Conservation (phyloP, 768 basidiomycete genomes). For the Russula ochroleuca region DNA sequence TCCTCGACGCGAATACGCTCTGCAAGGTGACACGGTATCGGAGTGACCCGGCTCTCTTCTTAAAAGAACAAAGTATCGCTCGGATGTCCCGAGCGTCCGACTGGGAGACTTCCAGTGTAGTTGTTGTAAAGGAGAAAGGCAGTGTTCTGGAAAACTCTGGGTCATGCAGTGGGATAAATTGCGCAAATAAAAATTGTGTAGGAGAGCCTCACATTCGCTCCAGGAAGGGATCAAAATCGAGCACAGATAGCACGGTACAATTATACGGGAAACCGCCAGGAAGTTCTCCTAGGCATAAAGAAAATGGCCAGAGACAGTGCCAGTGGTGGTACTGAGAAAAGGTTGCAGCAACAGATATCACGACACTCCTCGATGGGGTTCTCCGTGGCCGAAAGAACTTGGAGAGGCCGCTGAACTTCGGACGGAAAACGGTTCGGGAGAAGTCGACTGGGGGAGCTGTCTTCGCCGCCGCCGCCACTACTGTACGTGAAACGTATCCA, state of each 20-base stretch:
- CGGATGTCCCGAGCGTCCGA: constrained; percentile 34
- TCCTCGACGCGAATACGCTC: neutral
- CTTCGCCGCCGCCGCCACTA: neutral
- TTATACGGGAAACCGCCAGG: constrained; percentile 10
- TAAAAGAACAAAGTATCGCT: constrained; percentile 42
- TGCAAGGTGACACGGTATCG: constrained; percentile 25
- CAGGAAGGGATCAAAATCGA: constrained; percentile 11
- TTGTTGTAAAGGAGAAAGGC: constrained; percentile 34
- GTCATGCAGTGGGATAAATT: too few relatives aligned
- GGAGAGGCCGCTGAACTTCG: constrained; percentile 8
- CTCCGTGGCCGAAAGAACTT: neutral
- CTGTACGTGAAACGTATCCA: neutral
- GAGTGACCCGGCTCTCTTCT: constrained; percentile 37
- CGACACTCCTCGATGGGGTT: neutral
- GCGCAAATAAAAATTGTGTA: too few relatives aligned
- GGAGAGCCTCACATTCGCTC: constrained; percentile 18
- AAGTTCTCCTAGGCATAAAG: neutral
- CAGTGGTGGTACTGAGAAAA: neutral
- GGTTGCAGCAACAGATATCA: neutral
- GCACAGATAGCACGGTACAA: neutral
- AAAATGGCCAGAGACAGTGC: neutral
- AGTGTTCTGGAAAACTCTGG: constrained; percentile 31
- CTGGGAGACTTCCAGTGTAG: constrained; percentile 39
- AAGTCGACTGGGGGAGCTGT: neutral
- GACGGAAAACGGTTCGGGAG: neutral